phyloP scores from a whole-genome alignment of 306 rosid genomes.

The Begonia masoniana region DNA sequence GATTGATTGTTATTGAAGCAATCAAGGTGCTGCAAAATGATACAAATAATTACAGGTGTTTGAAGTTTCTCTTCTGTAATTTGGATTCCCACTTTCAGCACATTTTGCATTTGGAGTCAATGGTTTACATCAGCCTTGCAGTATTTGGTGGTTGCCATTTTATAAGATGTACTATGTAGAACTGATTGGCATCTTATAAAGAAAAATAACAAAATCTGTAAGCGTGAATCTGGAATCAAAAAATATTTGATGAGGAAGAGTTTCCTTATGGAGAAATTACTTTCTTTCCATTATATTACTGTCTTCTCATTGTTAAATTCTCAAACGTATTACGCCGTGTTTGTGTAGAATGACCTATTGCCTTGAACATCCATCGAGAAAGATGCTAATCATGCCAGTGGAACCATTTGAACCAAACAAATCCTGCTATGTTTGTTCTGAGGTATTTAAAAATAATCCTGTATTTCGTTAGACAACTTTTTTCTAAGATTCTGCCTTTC shows the following conservation, averaged over 20 bases:
- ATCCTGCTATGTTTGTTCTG: slow-evolving; percentile 96
- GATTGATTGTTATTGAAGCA: slow-evolving; percentile 95
- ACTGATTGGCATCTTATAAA: too few relatives aligned
- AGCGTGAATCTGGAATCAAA: too few relatives aligned
- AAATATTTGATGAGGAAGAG: too few relatives aligned
- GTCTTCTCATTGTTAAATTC: neutral
- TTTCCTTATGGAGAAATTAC: too few relatives aligned
- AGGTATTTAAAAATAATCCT: slow-evolving; percentile 26
- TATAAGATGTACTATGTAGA: too few relatives aligned
- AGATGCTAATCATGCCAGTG: slow-evolving; percentile 92
- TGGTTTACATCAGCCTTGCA: too few relatives aligned
- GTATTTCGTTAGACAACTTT: neutral
- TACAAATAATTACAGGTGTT: slow-evolving; percentile 59
- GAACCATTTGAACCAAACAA: slow-evolving; percentile 89
- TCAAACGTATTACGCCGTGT: slow-evolving; percentile 4
- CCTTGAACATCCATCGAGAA: slow-evolving; percentile 78
- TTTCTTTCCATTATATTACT: too few relatives aligned
- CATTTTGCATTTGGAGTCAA: too few relatives aligned
- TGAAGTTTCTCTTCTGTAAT: slow-evolving; percentile 3
- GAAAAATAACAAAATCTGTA: too few relatives aligned
- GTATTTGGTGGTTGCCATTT: too few relatives aligned
- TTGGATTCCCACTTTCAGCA: too few relatives aligned
- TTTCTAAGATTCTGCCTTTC: neutral
- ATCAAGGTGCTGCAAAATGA: slow-evolving; percentile 83
- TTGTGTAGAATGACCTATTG: slow-evolving; percentile 83